These are phyloP conservation scores for Arthroderma uncinatum DNA, from an alignment of 2,329 filamentous ascomycete species.

Conservation along the genomic window DNA sequence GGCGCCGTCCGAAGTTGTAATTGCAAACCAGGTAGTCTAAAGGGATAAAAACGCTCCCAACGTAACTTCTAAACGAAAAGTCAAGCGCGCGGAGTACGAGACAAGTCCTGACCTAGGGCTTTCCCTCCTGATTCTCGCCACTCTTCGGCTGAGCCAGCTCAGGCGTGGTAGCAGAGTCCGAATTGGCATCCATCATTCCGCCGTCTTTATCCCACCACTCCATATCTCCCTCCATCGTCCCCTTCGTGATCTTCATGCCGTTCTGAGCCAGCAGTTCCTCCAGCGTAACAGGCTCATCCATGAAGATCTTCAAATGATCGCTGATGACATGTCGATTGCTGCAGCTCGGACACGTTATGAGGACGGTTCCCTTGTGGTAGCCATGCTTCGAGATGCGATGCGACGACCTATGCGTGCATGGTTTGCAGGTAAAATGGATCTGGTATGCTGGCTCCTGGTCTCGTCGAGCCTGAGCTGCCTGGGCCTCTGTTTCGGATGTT, in stretches of 20 bases:
- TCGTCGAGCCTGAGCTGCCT: conserved; percentile 26
- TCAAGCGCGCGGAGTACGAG: neutral
- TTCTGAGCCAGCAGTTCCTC: conserved; percentile 34
- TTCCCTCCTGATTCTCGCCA: neutral
- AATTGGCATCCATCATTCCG: neutral
- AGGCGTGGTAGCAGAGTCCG: conserved; percentile 1
- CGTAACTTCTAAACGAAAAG: neutral
- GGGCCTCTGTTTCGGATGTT: conserved; percentile 18
- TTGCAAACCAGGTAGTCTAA: neutral
- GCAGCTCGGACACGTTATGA: conserved; percentile 81
- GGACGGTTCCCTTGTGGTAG: conserved; percentile 79
- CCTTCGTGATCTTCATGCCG: conserved; percentile 65
- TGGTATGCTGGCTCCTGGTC: conserved; percentile 60
- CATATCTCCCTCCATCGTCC: conserved; percentile 68
- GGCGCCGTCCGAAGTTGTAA: neutral
- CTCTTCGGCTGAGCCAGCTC: neutral
- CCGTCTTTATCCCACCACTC: conserved; percentile 63
- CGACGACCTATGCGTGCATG: conserved; percentile 66
- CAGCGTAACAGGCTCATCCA: conserved; percentile 32
- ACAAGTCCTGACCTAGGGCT: neutral
- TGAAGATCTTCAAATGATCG: conserved; percentile 64
- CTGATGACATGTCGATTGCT: conserved; percentile 81
- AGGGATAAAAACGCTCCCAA: neutral
- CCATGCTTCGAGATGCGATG: conserved; percentile 88
- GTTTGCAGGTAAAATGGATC: conserved; percentile 84